phyloP scores from a whole-genome alignment of 805 yeast species.

The Grigorovia jiainica region DNA sequence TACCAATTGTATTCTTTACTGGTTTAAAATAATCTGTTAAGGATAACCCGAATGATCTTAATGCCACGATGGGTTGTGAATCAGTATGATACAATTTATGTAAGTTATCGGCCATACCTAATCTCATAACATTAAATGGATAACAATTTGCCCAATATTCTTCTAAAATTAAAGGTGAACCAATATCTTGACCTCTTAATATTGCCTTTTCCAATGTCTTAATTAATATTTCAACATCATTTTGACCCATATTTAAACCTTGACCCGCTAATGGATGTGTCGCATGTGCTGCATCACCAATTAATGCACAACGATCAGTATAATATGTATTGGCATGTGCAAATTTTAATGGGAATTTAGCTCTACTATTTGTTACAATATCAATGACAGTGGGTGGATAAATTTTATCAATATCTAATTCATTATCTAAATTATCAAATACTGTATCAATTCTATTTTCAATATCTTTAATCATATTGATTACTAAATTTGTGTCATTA shows the following conservation, averaged over 20 bases:
- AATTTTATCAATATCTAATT: conserved; percentile 42
- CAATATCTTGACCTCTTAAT: conserved; percentile 79
- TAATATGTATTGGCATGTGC: conserved; percentile 88
- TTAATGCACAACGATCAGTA: conserved; percentile 76
- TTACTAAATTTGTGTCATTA: conserved; percentile 30
- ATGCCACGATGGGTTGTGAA: conserved; percentile 60
- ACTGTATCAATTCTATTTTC: conserved; percentile 49
- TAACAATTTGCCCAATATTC: conserved; percentile 80
- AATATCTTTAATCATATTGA: conserved; percentile 54
- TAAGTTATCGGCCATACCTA: conserved; percentile 86
- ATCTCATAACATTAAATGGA: conserved; percentile 65
- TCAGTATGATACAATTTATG: conserved; percentile 79
- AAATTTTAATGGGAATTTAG: conserved; percentile 78
- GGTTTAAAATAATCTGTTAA: conserved; percentile 52
- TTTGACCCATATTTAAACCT: conserved; percentile 96
- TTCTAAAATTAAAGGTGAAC: conserved; percentile 69
- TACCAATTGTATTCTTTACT: conserved; percentile 61
- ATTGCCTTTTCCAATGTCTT: conserved; percentile 61
- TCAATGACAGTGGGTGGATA: conserved; percentile 60
- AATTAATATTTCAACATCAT: conserved; percentile 70
- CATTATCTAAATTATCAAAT: conserved; percentile 22
- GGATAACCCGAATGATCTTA: conserved; percentile 70
- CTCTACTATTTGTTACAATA: conserved; percentile 58
- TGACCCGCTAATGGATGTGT: conserved; percentile 98
- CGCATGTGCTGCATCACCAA: conserved; percentile 97